Evolutionary conservation across 768 basidiomycete species (phyloP).

Genomic region (Auriscalpium vulgare): DNA sequence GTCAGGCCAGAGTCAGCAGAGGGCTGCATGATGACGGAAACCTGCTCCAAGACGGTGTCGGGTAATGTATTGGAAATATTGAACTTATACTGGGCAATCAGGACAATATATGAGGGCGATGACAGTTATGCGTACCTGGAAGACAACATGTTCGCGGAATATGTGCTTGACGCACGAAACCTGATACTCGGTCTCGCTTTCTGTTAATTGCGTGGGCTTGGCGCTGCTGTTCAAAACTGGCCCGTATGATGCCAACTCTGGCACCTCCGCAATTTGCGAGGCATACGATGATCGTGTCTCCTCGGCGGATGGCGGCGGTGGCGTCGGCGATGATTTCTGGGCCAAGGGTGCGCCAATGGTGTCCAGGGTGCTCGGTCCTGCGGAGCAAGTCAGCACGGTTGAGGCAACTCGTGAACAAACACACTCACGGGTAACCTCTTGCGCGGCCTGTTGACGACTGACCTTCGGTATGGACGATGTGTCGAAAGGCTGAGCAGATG

Average conservation of each 20-base stretch:
- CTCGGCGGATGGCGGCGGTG: slow-evolving; percentile 74
- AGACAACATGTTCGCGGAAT: slow-evolving; percentile 91
- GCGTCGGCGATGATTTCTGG: slow-evolving; percentile 47
- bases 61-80: slow-evolving; percentile 96
- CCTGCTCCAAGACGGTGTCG: slow-evolving; percentile 90
- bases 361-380: slow-evolving; percentile 82
- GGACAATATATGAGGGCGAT: background rate
- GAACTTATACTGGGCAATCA: slow-evolving; percentile 47
- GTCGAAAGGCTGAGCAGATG: slow-evolving; percentile 74
- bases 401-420: background rate
- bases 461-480: slow-evolving; percentile 83
- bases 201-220: slow-evolving; percentile 79
- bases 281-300: slow-evolving; percentile 86
- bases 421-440: slow-evolving; percentile 76
- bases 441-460: slow-evolving; percentile 85
- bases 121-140: slow-evolving; percentile 59
- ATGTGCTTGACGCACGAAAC: slow-evolving; percentile 96
- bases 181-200: slow-evolving; percentile 97
- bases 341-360: slow-evolving; percentile 68
- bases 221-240: slow-evolving; percentile 78
- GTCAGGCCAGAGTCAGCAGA: slow-evolving; percentile 65
- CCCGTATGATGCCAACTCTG: slow-evolving; percentile 82
- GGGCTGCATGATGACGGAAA: slow-evolving; percentile 88
- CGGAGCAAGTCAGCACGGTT: background rate
- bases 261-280: slow-evolving; percentile 77